Evolutionary conservation across 352 stramenopile genomes (phyloP), one percentile per base, ranked within the genome.

Genomic region (Elongisporangium senticosum): DNA sequence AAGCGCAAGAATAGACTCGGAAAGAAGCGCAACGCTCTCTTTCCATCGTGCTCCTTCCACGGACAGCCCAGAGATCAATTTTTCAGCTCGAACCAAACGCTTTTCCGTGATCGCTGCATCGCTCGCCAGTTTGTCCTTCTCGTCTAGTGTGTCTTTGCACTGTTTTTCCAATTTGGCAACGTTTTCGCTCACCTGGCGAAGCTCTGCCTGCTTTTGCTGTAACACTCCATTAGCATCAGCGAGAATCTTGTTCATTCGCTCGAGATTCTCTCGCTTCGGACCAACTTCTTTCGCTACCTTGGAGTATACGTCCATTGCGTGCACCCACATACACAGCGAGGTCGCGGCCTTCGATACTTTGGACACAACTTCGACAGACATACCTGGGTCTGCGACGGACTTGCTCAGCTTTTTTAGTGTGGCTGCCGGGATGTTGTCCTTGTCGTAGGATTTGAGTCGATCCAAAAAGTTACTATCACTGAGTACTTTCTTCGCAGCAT

Each of bases 261-360:
- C 90, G 1, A 98, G 60, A 14, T 89, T 93, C 57, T 90, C 86
- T 55, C 92, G 89, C 69, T 98, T 98, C 0, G 93, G 93, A 0
- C 74, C 93, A 3, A 98, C 94, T 53, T 97, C 92, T 67, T 98
- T 98, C 2, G 90, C 90, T 7, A 98, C 93, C 65, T 93, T 95
- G 7, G 87, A 90, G 72, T 98, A 98, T n/a, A 97, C 89, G 40
- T 98, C 85, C 86, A 98, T 98, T 3, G 93, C 93, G 56, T 97
- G 90, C 15, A 96, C 89, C 85, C 93, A 98, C 84, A 97, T 95
- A 62, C 93, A 98, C 21, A 98, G 63, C 22, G 87, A 94, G 4
- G 77, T 94, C 0, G 90, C 93, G 1, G 93, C 93, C 39, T 92
- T 95, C 15, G 90, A 98, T 0, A 98, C 91, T 65, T 97, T 98